A percentile compares a stretch with the other conserved stretches of the same genome.
phyloP scores from a whole-genome alignment of 768 basidiomycete genomes.

The Termitomyces sp. region DNA sequence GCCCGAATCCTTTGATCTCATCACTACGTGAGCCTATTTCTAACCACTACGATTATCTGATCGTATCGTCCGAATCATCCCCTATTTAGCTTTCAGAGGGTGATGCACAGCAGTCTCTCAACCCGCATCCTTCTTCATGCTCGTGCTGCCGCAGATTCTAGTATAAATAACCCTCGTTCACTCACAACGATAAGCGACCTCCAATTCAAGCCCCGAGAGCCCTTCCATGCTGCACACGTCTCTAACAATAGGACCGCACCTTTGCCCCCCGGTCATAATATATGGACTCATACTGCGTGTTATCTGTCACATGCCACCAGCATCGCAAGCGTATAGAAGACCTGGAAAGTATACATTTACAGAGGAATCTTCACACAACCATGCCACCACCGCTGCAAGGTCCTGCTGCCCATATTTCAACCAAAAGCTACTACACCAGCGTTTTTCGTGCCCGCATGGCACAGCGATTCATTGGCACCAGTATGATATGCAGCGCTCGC shows the following conservation, averaged over 20 bases:
- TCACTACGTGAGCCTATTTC: neutral
- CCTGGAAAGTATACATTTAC: neutral
- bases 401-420: constrained; percentile 88
- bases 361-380: neutral
- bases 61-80: neutral
- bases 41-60: neutral
- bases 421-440: constrained; percentile 66
- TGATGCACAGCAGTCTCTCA: neutral
- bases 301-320: neutral
- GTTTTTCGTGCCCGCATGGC: constrained; percentile 40
- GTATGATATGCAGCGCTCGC: constrained; percentile 83
- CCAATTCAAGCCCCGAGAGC: neutral
- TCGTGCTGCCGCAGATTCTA: neutral
- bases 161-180: too few relatives aligned
- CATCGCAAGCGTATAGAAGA: neutral
- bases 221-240: neutral
- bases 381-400: constrained; percentile 18
- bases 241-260: neutral
- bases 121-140: neutral
- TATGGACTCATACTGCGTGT: neutral
- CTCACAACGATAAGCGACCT: neutral
- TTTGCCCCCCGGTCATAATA: neutral
- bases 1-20: neutral
- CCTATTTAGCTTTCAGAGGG: neutral
- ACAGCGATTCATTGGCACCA: constrained; percentile 83